Evolutionary conservation across 169 alveolate genomes (phyloP).

Genomic region (Plasmodium sp.): DNA sequence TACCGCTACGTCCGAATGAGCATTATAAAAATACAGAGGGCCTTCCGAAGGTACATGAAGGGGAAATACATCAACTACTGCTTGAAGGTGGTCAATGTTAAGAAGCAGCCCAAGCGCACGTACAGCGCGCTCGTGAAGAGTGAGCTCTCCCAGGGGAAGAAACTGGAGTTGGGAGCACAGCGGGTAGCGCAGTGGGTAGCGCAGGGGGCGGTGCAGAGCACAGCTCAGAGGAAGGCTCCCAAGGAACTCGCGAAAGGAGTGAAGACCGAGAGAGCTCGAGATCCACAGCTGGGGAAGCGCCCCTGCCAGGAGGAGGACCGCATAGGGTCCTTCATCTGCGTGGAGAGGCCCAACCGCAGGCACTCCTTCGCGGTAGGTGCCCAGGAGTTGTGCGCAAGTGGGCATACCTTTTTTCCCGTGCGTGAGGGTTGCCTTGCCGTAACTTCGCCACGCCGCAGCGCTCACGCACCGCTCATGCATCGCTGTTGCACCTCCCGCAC

Average conservation of each 20-base stretch:
- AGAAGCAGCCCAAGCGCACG: slow-evolving; percentile 9
- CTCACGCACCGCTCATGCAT: not conserved
- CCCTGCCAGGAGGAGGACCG: not conserved
- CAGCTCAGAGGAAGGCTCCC: too few species aligned
- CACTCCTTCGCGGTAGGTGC: slow-evolving; percentile 49
- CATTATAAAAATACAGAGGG: slow-evolving; percentile 50
- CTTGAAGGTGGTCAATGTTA: slow-evolving; percentile 7
- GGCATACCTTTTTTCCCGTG: not conserved
- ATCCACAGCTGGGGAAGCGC: not conserved
- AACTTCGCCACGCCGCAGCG: not conserved
- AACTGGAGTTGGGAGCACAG: not conserved
- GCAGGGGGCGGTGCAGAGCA: not conserved
- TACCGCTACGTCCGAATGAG: slow-evolving; percentile 19
- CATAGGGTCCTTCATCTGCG: slow-evolving; percentile 56
- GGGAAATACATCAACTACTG: slow-evolving; percentile 44
- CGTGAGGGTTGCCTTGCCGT: not conserved
- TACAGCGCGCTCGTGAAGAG: not conserved
- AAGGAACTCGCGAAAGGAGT: not conserved
- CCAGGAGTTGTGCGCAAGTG: not conserved
- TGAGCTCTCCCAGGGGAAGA: not conserved
- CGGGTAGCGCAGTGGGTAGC: too few species aligned
- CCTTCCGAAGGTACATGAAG: slow-evolving; percentile 53
- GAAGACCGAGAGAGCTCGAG: not conserved
- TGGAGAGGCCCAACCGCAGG: slow-evolving; percentile 12
- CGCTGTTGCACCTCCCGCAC: too few species aligned